phyloP scores from a whole-genome alignment of 1,284 basidiomycete species.

The Ceratobasidium sp. region DNA sequence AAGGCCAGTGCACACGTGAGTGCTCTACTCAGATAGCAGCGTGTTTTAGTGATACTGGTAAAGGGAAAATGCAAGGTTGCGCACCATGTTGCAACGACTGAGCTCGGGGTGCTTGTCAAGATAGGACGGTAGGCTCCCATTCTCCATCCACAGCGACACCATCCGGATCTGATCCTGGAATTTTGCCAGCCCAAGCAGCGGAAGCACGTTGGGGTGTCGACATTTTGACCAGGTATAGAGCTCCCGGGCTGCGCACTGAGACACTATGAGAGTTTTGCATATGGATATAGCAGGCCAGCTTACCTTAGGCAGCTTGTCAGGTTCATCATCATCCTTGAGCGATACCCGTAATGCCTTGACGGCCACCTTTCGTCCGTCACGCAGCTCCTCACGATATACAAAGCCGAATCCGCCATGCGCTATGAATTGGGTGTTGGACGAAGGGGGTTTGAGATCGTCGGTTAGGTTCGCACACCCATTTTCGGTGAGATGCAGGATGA shows the following conservation, averaged over 20 bases:
- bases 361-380: neutral
- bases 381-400: neutral
- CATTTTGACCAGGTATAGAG: conserved; percentile 31
- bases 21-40: neutral
- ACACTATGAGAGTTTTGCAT: too few relatives aligned
- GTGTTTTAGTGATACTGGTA: too few relatives aligned
- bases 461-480: too few relatives aligned
- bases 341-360: neutral
- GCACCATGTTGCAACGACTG: conserved; percentile 2
- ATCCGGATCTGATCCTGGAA: conserved; percentile 18
- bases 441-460: too few relatives aligned
- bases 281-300: too few relatives aligned
- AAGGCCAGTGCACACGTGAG: neutral
- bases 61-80: too few relatives aligned
- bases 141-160: conserved; percentile 3
- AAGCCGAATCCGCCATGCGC: neutral
- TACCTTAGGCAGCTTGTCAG: too few relatives aligned
- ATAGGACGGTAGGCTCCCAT: conserved; percentile 3
- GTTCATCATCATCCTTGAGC: too few relatives aligned
- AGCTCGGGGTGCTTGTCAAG: neutral
- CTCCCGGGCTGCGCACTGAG: conserved; percentile 16
- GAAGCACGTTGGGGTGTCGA: conserved; percentile 1
- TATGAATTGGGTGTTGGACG: too few relatives aligned
- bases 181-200: neutral
- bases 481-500: too few relatives aligned